phyloP scores from a whole-genome alignment of 78 protist species.

The Capsaspora owczarzaki region DNA sequence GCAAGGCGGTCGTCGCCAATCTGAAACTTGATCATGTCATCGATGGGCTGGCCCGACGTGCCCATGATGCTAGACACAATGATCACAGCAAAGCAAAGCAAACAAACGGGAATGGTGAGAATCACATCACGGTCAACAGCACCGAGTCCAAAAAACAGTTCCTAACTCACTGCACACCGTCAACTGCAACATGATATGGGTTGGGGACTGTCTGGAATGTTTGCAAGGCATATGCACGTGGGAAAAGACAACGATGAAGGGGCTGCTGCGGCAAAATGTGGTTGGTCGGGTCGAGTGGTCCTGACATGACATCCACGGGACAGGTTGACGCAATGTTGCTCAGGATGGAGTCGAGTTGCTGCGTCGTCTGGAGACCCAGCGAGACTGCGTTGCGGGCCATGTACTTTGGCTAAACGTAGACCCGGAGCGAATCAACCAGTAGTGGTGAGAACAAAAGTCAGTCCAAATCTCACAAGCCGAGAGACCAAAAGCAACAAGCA shows the following conservation, averaged over 20 bases:
- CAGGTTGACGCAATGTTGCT: background rate
- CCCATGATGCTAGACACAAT: conserved; percentile 3
- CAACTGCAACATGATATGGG: background rate
- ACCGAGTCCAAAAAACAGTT: background rate
- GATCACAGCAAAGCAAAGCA: background rate
- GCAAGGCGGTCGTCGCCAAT: background rate
- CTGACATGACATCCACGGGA: conserved; percentile 51
- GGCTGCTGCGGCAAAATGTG: conserved; percentile 44
- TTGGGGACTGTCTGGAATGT: conserved; percentile 3
- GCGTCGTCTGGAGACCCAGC: background rate
- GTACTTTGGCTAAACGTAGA: background rate
- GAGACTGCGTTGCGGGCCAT: background rate
- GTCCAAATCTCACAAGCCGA: no score
- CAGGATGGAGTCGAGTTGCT: background rate
- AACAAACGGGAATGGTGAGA: background rate
- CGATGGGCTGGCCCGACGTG: conserved; percentile 18
- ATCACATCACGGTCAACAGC: background rate
- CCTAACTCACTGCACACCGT: background rate
- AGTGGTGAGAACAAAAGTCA: background rate
- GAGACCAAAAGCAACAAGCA: no score
- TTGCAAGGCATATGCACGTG: background rate
- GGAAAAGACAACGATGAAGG: conserved; percentile 24
- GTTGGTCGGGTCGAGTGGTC: conserved; percentile 30
- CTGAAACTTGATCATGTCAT: background rate
- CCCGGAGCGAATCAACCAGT: background rate